A percentile compares a stretch with the other conserved stretches of the same genome.
Evolutionary conservation across 208 protist species (phyloP).

Genomic region (Leishmania martiniquensis): DNA sequence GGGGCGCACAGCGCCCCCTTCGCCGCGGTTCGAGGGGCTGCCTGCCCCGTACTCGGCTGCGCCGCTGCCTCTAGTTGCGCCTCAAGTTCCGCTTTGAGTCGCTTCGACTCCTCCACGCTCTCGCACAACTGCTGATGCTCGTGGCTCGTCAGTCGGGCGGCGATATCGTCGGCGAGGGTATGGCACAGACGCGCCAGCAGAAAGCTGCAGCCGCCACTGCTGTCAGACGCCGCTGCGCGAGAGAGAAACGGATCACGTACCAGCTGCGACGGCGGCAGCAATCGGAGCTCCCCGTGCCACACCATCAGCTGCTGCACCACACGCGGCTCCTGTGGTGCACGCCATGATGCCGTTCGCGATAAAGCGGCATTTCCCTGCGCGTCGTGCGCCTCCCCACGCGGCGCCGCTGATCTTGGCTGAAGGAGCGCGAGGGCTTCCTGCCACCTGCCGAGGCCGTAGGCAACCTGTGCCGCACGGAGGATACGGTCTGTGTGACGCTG

Average conservation of each 20-base stretch:
- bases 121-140: slow-evolving; percentile 53
- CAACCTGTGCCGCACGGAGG: slow-evolving; percentile 38
- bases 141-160: slow-evolving; percentile 40
- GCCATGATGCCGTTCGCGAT: not conserved
- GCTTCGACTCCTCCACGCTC: slow-evolving; percentile 45
- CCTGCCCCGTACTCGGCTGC: not conserved
- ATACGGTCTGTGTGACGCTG: slow-evolving; percentile 11
- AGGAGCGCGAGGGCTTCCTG: slow-evolving; percentile 37
- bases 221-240: slow-evolving; percentile 42
- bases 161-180: slow-evolving; percentile 57
- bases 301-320: slow-evolving; percentile 64
- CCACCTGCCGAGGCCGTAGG: slow-evolving; percentile 30
- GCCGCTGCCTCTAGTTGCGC: slow-evolving; percentile 30
- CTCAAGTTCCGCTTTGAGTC: slow-evolving; percentile 37
- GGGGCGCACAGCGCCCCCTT: not conserved
- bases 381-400: not conserved
- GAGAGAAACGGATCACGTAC: slow-evolving; percentile 76
- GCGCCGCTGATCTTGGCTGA: slow-evolving; percentile 11
- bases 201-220: slow-evolving; percentile 60
- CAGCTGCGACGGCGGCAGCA: slow-evolving; percentile 65
- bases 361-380: not conserved
- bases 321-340: slow-evolving; percentile 23
- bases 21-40: not conserved
- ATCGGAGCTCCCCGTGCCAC: slow-evolving; percentile 53
- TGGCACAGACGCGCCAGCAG: slow-evolving; percentile 69